These are phyloP conservation scores for Apiotrichum sp. DNA, from an alignment of 1,284 basidiomycete species.

Conservation along the genomic window DNA sequence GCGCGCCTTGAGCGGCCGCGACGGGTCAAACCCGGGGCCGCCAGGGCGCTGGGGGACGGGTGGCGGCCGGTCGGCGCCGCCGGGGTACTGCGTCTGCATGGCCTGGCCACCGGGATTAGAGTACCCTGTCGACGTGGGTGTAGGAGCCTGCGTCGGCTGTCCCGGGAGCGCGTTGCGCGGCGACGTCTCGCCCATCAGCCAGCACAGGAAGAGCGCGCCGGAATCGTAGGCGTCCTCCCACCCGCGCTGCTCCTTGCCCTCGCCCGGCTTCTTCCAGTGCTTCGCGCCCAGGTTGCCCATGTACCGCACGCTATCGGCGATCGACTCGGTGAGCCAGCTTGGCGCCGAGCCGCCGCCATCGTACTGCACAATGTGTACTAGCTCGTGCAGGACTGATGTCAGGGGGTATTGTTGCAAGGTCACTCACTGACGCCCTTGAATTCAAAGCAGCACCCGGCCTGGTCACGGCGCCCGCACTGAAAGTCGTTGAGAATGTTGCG, in stretches of 20 bases:
- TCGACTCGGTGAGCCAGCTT: slow-evolving; percentile 30
- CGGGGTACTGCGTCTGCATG: neutral
- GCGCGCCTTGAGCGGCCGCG: slow-evolving; percentile 2
- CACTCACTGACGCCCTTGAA: slow-evolving; percentile 39
- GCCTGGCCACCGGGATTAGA: neutral
- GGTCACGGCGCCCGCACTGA: slow-evolving; percentile 14
- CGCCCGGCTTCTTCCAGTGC: slow-evolving; percentile 30
- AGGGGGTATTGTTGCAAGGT: too few relatives aligned
- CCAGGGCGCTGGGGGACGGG: neutral
- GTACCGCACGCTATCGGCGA: slow-evolving; percentile 31
- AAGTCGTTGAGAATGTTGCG: slow-evolving; percentile 19
- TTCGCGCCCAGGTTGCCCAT: slow-evolving; percentile 24
- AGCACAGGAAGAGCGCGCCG: slow-evolving; percentile 30
- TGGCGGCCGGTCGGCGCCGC: neutral
- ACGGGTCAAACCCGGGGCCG: neutral
- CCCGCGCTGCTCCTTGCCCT: slow-evolving; percentile 23
- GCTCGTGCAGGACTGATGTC: slow-evolving; percentile 27
- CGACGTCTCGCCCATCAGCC: slow-evolving; percentile 20
- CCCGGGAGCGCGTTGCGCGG: neutral
- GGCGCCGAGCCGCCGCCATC: slow-evolving; percentile 24
- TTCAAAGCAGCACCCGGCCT: slow-evolving; percentile 28
- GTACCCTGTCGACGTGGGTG: neutral
- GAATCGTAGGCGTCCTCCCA: slow-evolving; percentile 34
- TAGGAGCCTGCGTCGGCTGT: neutral
- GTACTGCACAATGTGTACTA: slow-evolving; percentile 32